These are phyloP conservation scores for Basidiobolus meristosporus DNA, from an alignment of 371 early-diverging fungal species.

Conservation along the genomic window DNA sequence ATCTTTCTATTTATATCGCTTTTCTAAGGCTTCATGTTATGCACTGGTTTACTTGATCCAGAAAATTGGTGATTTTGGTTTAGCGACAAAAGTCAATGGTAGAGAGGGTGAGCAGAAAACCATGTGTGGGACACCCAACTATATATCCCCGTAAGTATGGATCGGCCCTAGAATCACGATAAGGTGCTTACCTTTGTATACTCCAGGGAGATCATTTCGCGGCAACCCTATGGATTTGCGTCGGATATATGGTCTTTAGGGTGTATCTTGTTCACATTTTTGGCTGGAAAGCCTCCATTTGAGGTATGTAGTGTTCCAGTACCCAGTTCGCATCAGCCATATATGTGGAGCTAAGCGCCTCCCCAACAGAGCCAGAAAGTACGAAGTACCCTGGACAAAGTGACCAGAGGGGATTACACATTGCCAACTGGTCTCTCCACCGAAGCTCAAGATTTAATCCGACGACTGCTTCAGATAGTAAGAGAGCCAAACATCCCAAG, in stretches of 20 bases:
- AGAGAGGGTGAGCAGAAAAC: background rate
- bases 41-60: background rate
- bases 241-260: conserved; percentile 55
- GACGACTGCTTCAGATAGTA: too few species aligned
- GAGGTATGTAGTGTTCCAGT: conserved; percentile 28
- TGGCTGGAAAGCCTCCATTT: conserved; percentile 57
- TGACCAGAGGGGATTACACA: too few species aligned
- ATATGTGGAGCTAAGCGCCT: too few species aligned
- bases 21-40: background rate
- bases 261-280: conserved; percentile 32
- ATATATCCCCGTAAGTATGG: background rate
- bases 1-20: background rate
- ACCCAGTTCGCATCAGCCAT: too few species aligned
- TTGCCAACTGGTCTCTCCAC: too few species aligned
- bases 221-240: conserved; percentile 29
- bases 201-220: conserved; percentile 1
- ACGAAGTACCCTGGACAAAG: too few species aligned
- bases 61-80: background rate
- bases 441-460: too few species aligned
- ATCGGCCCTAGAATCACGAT: background rate
- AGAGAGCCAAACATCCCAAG: too few species aligned
- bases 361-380: too few species aligned
- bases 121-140: conserved; percentile 1
- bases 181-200: conserved; percentile 1
- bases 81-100: background rate